Conservation (phyloP, 169 alveolate species). For the Eimeria acervulina region DNA sequence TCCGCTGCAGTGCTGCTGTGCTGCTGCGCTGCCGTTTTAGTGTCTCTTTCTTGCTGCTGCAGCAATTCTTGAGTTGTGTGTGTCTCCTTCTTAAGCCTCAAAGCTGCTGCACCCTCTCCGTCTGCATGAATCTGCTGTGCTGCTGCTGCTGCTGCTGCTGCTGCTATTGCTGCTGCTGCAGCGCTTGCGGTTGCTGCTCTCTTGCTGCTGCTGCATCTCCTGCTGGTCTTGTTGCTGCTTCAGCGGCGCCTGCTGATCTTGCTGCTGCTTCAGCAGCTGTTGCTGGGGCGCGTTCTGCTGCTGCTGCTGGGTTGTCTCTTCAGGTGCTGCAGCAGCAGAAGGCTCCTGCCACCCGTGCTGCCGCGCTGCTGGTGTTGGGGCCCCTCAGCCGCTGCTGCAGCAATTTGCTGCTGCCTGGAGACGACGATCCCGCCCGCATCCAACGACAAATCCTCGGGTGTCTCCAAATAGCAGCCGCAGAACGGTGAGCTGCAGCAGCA, state of each 20-base stretch:
- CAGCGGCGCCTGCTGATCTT: background rate
- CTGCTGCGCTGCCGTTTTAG: background rate
- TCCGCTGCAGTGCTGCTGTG: no score
- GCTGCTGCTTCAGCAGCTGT: background rate
- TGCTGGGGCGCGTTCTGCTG: background rate
- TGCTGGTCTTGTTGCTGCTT: background rate
- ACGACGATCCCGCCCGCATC: background rate
- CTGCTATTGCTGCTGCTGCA: background rate
- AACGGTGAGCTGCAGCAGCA: background rate
- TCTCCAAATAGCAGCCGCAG: background rate
- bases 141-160: no score
- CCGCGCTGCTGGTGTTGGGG: slow-evolving; percentile 50
- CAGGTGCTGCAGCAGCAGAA: slow-evolving; percentile 44
- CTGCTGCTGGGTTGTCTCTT: background rate
- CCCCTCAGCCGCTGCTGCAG: slow-evolving; percentile 50
- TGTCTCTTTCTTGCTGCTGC: background rate
- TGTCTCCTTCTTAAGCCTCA: background rate
- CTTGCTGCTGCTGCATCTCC: background rate
- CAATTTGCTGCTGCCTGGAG: background rate
- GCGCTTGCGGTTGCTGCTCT: background rate
- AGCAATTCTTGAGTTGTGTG: background rate
- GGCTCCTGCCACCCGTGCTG: slow-evolving; percentile 17
- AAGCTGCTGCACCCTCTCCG: no score
- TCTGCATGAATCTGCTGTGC: no score
- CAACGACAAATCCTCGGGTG: background rate